These are phyloP conservation scores for Cordyceps cicadae DNA, from an alignment of 2,329 filamentous ascomycete species.

Conservation along the genomic window DNA sequence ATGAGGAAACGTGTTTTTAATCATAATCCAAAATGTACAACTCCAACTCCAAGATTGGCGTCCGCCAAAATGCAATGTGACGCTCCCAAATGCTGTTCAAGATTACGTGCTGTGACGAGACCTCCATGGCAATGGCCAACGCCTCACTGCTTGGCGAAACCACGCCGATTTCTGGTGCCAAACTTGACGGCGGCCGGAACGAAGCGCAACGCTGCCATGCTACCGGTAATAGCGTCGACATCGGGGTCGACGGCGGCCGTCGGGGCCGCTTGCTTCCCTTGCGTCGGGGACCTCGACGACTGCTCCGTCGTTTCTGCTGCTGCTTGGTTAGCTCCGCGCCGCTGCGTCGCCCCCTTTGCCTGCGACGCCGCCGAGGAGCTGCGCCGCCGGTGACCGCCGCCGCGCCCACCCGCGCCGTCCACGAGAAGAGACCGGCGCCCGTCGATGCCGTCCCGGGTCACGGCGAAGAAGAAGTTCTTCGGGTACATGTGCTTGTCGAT, in stretches of 20 bases:
- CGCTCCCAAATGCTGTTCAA: background rate
- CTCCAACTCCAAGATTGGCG: background rate
- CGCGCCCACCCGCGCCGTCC: slow-evolving; percentile 27
- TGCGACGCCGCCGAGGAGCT: slow-evolving; percentile 36
- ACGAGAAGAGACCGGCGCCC: slow-evolving; percentile 70
- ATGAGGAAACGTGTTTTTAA: background rate
- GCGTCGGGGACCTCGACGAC: background rate
- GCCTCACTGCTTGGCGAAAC: slow-evolving; percentile 28
- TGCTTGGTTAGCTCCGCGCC: slow-evolving; percentile 24
- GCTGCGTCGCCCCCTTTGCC: slow-evolving; percentile 24
- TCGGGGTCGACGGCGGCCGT: slow-evolving; percentile 24
- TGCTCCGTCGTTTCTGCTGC: slow-evolving; percentile 8
- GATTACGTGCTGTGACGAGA: background rate
- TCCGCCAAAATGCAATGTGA: background rate
- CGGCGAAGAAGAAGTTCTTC: slow-evolving; percentile 76
- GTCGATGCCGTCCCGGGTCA: slow-evolving; percentile 86
- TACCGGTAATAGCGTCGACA: slow-evolving; percentile 54
- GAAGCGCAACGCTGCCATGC: slow-evolving; percentile 66
- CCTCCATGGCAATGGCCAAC: background rate
- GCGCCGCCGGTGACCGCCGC: slow-evolving; percentile 34
- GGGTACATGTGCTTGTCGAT: slow-evolving; percentile 94
- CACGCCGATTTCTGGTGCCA: slow-evolving; percentile 44
- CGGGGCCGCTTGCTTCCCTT: slow-evolving; percentile 9
- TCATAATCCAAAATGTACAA: background rate
- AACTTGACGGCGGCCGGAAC: slow-evolving; percentile 61